Conservation (phyloP, 106 monocot genomes). For the Amphibolis antarctica region DNA sequence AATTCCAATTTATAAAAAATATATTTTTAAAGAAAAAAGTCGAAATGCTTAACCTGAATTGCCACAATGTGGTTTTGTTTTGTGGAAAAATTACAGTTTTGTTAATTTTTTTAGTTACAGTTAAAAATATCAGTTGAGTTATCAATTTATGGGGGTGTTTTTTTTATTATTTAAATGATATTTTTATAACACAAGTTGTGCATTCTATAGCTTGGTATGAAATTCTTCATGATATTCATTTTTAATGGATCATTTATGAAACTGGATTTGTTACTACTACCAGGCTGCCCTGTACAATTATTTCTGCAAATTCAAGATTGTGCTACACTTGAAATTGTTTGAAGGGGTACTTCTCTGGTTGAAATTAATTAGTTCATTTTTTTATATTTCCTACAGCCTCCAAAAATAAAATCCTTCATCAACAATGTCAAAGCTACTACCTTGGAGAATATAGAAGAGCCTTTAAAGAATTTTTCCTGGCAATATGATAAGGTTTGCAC, state of each 20-base stretch:
- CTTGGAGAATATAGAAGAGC: slow-evolving; percentile 49
- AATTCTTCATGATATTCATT: background rate
- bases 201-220: background rate
- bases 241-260: background rate
- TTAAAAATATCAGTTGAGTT: too few relatives aligned
- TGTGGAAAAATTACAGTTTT: too few relatives aligned
- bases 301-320: background rate
- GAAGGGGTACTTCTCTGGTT: background rate
- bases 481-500: slow-evolving; percentile 62
- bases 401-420: slow-evolving; percentile 52
- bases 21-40: too few relatives aligned
- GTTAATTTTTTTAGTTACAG: too few relatives aligned
- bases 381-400: slow-evolving; percentile 31
- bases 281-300: too few relatives aligned
- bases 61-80: too few relatives aligned
- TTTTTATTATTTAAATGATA: too few relatives aligned
- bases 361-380: background rate
- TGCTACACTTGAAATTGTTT: background rate
- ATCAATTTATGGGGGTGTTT: too few relatives aligned
- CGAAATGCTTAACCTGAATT: too few relatives aligned
- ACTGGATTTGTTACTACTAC: too few relatives aligned
- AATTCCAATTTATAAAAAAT: too few relatives aligned
- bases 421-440: slow-evolving; percentile 26
- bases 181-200: too few relatives aligned
- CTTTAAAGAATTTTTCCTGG: slow-evolving; percentile 49